These are phyloP conservation scores for Cadophora sp. DNA, from an alignment of 2,329 filamentous ascomycete genomes.

Conservation along the genomic window DNA sequence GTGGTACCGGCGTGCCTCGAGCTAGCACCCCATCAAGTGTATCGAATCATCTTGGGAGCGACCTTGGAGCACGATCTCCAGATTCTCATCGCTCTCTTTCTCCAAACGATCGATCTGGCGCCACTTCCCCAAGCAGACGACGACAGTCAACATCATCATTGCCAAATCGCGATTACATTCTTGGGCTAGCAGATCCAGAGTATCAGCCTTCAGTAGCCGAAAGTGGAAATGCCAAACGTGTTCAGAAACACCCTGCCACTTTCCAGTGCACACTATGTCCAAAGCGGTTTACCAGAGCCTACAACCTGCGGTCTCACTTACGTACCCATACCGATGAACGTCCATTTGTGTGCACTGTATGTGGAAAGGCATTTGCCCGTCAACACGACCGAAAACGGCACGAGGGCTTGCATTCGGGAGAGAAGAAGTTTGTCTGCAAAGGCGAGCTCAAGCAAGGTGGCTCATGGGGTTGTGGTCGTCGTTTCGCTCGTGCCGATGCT, in stretches of 20 bases:
- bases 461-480: slow-evolving; percentile 90
- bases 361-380: slow-evolving; percentile 94
- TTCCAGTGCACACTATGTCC: slow-evolving; percentile 95
- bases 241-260: slow-evolving; percentile 96
- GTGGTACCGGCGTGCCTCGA: slow-evolving; percentile 52
- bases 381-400: slow-evolving; percentile 98
- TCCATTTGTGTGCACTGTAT: slow-evolving; percentile 96
- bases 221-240: slow-evolving; percentile 71
- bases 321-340: slow-evolving; percentile 97
- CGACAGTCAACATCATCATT: slow-evolving; percentile 67
- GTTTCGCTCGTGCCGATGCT: slow-evolving; percentile 94
- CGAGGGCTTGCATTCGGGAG: slow-evolving; percentile 92
- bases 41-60: slow-evolving; percentile 60
- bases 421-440: slow-evolving; percentile 98
- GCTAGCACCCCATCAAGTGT: slow-evolving; percentile 58
- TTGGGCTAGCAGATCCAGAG: slow-evolving; percentile 88
- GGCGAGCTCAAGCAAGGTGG: slow-evolving; percentile 84
- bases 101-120: slow-evolving; percentile 61
- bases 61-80: slow-evolving; percentile 54
- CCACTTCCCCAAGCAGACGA: slow-evolving; percentile 53
- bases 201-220: slow-evolving; percentile 72
- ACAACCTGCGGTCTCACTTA: slow-evolving; percentile 93
- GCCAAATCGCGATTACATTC: slow-evolving; percentile 76
- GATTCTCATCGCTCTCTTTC: slow-evolving; percentile 62
- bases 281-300: slow-evolving; percentile 94